Conservation (phyloP, 2,329 filamentous ascomycete genomes). For the Fusarium incarnatum region DNA sequence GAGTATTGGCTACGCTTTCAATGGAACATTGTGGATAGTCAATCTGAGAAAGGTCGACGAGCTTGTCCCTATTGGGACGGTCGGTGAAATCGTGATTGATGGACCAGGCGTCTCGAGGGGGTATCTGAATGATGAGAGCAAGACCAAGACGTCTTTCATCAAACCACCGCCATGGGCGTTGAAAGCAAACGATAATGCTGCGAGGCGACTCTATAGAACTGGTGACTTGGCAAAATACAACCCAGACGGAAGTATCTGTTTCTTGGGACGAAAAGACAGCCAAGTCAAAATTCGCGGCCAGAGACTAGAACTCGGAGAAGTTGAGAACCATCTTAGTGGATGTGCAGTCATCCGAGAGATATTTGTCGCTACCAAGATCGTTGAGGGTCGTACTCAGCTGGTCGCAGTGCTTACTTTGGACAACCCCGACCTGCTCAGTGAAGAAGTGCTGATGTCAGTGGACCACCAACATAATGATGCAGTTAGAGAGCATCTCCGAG, state of each 20-base stretch:
- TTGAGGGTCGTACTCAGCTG: background rate
- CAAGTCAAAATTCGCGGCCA: slow-evolving; percentile 2
- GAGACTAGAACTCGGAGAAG: background rate
- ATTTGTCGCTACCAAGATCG: background rate
- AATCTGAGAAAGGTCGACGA: background rate
- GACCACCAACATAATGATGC: background rate
- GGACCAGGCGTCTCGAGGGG: background rate
- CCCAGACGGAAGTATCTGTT: background rate
- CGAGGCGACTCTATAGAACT: background rate
- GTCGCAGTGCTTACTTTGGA: background rate
- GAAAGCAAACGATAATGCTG: background rate
- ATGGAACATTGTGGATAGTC: background rate
- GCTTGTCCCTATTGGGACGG: background rate
- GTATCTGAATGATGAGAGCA: background rate
- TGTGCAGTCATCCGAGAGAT: background rate
- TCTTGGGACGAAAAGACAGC: background rate
- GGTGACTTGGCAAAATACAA: background rate
- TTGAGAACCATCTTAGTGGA: background rate
- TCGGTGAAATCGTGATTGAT: background rate
- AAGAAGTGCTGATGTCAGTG: background rate
- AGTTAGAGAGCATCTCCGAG: background rate
- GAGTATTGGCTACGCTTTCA: background rate
- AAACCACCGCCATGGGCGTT: background rate
- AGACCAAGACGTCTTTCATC: background rate
- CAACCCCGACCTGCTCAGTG: background rate